Evolutionary conservation across 2,329 filamentous ascomycete species (phyloP).

Genomic region (Penicillium rolfsii): DNA sequence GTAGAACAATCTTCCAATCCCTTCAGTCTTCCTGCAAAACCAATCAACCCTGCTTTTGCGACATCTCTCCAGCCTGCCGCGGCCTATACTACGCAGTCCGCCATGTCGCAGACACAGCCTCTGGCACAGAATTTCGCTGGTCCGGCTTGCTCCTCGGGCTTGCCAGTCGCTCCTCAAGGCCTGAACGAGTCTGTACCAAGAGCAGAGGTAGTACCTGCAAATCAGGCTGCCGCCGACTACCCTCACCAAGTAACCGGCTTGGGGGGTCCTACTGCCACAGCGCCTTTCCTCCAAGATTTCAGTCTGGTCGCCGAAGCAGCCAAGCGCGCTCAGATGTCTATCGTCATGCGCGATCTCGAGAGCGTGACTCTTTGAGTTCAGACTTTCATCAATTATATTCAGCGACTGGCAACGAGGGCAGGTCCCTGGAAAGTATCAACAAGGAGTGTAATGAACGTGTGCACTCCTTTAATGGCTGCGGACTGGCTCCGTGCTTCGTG

Average conservation of each 20-base stretch:
- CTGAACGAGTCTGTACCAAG: conserved; percentile 13
- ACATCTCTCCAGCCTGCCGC: conserved; percentile 22
- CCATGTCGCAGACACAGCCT: conserved; percentile 24
- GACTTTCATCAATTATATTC: not conserved
- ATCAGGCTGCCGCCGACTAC: conserved; percentile 24
- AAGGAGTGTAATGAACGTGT: not conserved
- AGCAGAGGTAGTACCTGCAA: conserved; percentile 17
- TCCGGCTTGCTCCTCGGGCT: conserved; percentile 9
- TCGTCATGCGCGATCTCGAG: conserved; percentile 82
- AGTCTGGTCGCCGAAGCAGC: conserved; percentile 89
- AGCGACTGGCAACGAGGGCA: conserved; percentile 9
- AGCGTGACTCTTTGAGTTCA: conserved; percentile 40
- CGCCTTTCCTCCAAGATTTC: conserved; percentile 75
- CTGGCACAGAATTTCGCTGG: conserved; percentile 24
- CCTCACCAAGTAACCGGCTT: conserved; percentile 32
- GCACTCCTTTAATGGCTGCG: conserved; percentile 9
- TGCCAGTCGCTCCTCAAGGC: conserved; percentile 20
- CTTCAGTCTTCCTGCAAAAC: conserved; percentile 18
- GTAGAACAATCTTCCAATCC: conserved; percentile 17
- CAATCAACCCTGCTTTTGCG: conserved; percentile 20
- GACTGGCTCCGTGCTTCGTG: conserved; percentile 19
- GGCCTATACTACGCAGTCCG: conserved; percentile 17
- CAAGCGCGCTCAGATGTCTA: conserved; percentile 87
- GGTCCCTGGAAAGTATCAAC: conserved; percentile 11
- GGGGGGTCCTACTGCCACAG: conserved; percentile 49